Evolutionary conservation across 805 yeast genomes (phyloP), one percentile per base, ranked within the genome.

Genomic region (Ogataea ramenticola): DNA sequence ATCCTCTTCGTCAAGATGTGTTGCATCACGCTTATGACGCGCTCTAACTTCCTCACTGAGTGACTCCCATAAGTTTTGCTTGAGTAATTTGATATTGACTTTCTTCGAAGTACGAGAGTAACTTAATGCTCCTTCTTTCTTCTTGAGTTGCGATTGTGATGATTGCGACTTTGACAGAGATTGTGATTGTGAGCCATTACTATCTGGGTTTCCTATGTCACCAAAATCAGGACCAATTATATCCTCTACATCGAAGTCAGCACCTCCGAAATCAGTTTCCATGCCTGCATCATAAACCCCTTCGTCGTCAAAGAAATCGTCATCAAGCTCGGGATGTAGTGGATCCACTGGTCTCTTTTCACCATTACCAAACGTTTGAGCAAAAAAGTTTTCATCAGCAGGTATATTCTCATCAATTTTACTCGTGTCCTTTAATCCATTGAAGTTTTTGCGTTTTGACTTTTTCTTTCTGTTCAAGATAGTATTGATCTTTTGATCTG

Each of bases 331-430:
- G 29, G 37, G 37, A 34, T 34, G 37, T 12, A 34, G 12, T 9
- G 24, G 37, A 12, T 34, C 37, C 17, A 15, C 24, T 19, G 24
- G 22, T 27, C 40, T 31, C 29, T 5, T 12, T 20, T 26, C 12
- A 33, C 65, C 60, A 41, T 69, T 67, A 33, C 65, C 61, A 41
- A 68, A 75, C 27, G 70, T 67, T 32, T 69, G 64, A 1, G 81
- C 81, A 62, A 75, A 76, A 55, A 56, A 76, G 38, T 65, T 66
- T 49, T 75, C 77, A 50, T 76, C 79, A 0, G 80, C 65, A 20
- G 69, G 69, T 26, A 68, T 67, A 11, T 60, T 58, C 12, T 53
- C 58, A 1, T 60, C 64, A 4, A 15, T 43, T 51, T 14, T 34
- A n/a, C 16, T 24, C 4, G 29, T 11, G 10, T 15, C 39, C 35